These are phyloP conservation scores for Antrodiella citrinella DNA, from an alignment of 768 basidiomycete genomes.

Conservation along the genomic window DNA sequence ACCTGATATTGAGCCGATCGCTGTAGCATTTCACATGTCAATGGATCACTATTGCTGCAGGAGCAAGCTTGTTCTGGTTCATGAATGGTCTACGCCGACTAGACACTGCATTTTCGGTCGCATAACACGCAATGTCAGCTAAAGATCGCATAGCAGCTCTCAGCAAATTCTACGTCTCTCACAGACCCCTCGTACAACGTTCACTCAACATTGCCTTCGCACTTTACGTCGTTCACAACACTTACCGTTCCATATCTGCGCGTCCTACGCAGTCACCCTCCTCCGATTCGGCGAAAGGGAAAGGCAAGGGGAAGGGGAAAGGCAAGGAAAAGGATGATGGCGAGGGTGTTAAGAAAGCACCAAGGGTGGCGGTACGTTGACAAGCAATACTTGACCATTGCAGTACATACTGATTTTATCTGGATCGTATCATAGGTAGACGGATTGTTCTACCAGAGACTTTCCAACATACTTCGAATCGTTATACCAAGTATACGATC, in stretches of 20 bases:
- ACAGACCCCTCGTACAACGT: constrained; percentile 69
- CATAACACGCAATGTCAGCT: constrained; percentile 8
- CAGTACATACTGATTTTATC: neutral
- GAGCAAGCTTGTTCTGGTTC: too few relatives aligned
- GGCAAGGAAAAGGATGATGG: constrained; percentile 19
- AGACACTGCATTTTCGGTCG: neutral
- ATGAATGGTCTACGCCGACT: neutral
- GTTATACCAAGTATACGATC: constrained; percentile 81
- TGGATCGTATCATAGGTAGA: constrained; percentile 58
- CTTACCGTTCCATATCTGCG: constrained; percentile 50
- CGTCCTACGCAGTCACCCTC: constrained; percentile 26
- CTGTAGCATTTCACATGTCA: neutral
- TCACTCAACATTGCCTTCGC: constrained; percentile 62
- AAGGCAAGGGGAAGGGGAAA: constrained; percentile 30
- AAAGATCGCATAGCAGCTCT: constrained; percentile 36
- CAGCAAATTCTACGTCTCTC: constrained; percentile 44
- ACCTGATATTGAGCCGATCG: neutral
- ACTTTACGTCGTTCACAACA: constrained; percentile 57
- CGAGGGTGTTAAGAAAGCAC: constrained; percentile 31
- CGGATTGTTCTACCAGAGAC: constrained; percentile 78
- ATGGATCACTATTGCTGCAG: neutral
- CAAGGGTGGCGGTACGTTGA: constrained; percentile 59
- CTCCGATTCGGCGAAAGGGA: constrained; percentile 20
- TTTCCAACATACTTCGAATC: constrained; percentile 71
- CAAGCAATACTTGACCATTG: neutral